Evolutionary conservation across 2,329 filamentous ascomycete genomes (phyloP).

Genomic region (Fusarium clavum): DNA sequence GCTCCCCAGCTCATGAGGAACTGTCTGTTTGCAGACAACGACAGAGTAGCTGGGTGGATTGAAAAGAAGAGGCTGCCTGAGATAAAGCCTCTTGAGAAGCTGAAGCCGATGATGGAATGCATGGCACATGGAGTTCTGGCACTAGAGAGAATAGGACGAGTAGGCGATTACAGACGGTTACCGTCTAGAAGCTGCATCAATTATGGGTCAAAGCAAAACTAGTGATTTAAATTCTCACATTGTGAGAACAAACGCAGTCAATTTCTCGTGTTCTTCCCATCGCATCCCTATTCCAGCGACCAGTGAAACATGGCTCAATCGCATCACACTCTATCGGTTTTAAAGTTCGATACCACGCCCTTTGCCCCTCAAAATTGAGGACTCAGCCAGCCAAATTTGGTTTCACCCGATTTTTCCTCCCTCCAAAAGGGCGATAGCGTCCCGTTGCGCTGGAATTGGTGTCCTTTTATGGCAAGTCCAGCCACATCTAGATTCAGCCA

Average conservation of each 20-base stretch:
- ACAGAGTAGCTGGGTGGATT: too few species aligned
- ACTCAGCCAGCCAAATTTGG: background rate
- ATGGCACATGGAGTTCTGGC: rapidly evolving
- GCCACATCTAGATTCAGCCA: constrained; percentile 5
- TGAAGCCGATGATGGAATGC: background rate
- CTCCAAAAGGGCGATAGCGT: background rate
- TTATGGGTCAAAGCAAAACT: too few species aligned
- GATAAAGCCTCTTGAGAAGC: background rate
- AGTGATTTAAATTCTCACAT: too few species aligned
- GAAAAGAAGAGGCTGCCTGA: too few species aligned
- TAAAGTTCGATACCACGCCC: background rate
- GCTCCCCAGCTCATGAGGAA: background rate
- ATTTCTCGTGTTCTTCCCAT: too few species aligned
- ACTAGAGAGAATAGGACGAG: too few species aligned
- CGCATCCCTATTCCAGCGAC: background rate
- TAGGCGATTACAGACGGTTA: too few species aligned
- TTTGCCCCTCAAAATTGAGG: too few species aligned
- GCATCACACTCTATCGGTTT: background rate
- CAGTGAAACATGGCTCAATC: background rate
- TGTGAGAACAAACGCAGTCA: too few species aligned
- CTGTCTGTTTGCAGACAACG: too few species aligned
- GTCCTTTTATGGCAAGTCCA: background rate
- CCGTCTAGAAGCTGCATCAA: too few species aligned
- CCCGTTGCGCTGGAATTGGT: background rate
- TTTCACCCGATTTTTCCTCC: too few species aligned